Evolutionary conservation across 1,284 basidiomycete species (phyloP).

Genomic region (Xerocomus alliaceus): DNA sequence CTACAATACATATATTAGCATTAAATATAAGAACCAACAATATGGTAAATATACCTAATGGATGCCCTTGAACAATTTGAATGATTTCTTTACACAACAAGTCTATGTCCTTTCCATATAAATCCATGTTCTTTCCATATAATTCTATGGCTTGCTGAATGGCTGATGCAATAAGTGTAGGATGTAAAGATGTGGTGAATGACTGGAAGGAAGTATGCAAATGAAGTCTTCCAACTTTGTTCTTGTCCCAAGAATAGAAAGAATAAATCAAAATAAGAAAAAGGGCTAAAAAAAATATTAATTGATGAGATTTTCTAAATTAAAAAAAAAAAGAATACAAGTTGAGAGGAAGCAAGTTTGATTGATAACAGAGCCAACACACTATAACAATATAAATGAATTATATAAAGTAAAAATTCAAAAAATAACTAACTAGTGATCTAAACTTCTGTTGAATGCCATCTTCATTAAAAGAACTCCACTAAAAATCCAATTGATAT

Average conservation of each 20-base stretch:
- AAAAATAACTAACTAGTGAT: neutral
- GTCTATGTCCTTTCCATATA: too few relatives aligned
- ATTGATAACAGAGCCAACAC: neutral
- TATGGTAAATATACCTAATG: too few relatives aligned
- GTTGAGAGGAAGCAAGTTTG: neutral
- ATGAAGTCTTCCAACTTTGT: neutral
- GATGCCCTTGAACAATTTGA: neutral
- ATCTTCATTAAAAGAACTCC: too few relatives aligned
- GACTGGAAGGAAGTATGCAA: neutral
- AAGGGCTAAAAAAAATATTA: neutral
- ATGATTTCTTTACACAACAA: neutral
- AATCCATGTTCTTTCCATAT: neutral
- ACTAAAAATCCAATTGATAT: too few relatives aligned
- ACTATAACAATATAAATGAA: neutral
- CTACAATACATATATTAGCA: too few relatives aligned
- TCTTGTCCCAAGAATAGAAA: constrained; percentile 1
- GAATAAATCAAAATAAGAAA: neutral
- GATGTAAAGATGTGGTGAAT: neutral
- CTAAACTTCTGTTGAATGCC: neutral
- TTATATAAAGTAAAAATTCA: neutral
- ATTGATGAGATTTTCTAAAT: neutral
- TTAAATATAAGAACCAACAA: too few relatives aligned
- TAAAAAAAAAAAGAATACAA: neutral
- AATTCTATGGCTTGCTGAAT: neutral
- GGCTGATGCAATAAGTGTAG: neutral